Percentiles rank a stretch among this genome's conserved stretches.
Evolutionary conservation across 768 basidiomycete species (phyloP).

Genomic region (Postia placenta): DNA sequence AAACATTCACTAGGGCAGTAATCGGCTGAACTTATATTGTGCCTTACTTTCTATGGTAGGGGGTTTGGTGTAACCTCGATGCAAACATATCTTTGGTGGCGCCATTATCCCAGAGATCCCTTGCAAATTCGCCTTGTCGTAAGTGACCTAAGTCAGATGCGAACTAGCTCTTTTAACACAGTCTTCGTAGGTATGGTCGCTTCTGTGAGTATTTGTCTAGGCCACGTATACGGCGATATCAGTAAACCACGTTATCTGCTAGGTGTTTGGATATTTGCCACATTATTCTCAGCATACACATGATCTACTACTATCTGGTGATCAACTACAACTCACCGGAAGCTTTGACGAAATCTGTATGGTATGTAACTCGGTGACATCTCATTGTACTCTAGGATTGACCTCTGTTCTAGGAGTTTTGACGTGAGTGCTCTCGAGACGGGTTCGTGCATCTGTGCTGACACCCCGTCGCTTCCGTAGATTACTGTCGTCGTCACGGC

Average conservation of each 20-base stretch:
- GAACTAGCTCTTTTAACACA: too few relatives aligned
- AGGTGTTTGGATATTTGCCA: constrained; percentile 9
- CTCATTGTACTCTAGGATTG: not conserved
- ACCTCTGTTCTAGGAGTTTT: constrained; percentile 6
- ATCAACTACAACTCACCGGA: constrained; percentile 8
- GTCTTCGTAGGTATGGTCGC: constrained; percentile 7
- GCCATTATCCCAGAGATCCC: constrained; percentile 7
- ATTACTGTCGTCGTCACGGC: constrained; percentile 2
- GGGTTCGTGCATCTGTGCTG: too few relatives aligned
- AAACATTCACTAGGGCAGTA: too few relatives aligned
- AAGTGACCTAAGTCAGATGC: too few relatives aligned
- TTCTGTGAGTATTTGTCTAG: not conserved
- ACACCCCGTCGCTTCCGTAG: too few relatives aligned
- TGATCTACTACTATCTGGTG: constrained; percentile 13
- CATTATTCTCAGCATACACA: constrained; percentile 9
- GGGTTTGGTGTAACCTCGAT: constrained; percentile 10
- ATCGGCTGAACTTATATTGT: too few relatives aligned
- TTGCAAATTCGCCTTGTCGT: constrained; percentile 7
- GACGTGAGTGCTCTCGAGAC: too few relatives aligned
- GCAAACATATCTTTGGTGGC: constrained; percentile 9
- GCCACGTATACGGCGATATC: not conserved
- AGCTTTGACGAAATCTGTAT: constrained; percentile 7
- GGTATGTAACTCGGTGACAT: constrained; percentile 3
- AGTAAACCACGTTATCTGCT: not conserved
- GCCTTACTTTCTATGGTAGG: too few relatives aligned